phyloP scores from a whole-genome alignment of 1,284 basidiomycete genomes.

The Papiliotrema flavescens region DNA sequence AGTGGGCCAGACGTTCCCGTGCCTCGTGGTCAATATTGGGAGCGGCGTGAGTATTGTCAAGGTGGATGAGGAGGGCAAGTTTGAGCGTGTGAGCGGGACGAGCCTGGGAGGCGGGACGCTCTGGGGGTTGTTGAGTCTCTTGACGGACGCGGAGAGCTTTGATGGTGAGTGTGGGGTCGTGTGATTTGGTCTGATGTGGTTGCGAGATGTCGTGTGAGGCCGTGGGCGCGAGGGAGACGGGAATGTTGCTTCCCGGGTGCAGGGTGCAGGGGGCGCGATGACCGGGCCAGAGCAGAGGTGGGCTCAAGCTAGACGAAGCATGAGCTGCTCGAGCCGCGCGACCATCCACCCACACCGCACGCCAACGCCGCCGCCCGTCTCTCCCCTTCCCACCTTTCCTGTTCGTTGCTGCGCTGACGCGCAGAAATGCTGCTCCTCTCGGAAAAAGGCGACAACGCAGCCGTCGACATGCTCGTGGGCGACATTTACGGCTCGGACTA shows the following conservation, averaged over 20 bases:
- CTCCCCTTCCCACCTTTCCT: too few relatives aligned
- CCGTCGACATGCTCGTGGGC: conserved; percentile 97
- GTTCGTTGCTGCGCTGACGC: neutral
- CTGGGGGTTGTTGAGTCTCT: conserved; percentile 90
- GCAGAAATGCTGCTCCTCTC: conserved; percentile 94
- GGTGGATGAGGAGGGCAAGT: conserved; percentile 90
- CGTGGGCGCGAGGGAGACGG: too few relatives aligned
- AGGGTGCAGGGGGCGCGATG: too few relatives aligned
- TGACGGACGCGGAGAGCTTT: conserved; percentile 94
- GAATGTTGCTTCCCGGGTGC: too few relatives aligned
- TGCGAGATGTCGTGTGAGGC: too few relatives aligned
- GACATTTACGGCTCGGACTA: conserved; percentile 98
- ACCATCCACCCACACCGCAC: too few relatives aligned
- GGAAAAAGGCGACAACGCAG: conserved; percentile 87
- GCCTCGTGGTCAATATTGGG: conserved; percentile 96
- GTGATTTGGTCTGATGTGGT: too few relatives aligned
- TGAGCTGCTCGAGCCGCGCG: too few relatives aligned
- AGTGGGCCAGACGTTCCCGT: conserved; percentile 77
- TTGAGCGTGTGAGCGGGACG: conserved; percentile 95
- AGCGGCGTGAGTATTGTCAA: conserved; percentile 97
- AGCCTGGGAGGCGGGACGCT: conserved; percentile 98
- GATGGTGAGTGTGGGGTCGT: conserved; percentile 78
- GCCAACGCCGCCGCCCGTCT: neutral
- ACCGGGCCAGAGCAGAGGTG: too few relatives aligned
- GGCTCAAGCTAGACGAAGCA: too few relatives aligned